Percentiles rank a stretch among this genome's conserved stretches.
Conservation (phyloP, 2,329 filamentous ascomycete genomes). For the Pseudocercospora vitis region DNA sequence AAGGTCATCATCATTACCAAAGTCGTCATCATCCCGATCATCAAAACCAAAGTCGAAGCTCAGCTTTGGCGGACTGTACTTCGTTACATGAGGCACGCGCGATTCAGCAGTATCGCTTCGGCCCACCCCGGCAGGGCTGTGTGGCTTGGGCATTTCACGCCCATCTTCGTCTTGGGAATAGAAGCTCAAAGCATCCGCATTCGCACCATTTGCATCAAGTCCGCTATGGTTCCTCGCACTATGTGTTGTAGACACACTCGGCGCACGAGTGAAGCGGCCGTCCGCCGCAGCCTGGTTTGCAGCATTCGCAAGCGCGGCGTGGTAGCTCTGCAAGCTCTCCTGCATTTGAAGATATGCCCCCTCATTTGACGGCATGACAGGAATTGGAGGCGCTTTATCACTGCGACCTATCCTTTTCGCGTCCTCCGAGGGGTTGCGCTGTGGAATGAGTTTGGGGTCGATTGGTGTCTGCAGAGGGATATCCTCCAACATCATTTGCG, state of each 20-base stretch:
- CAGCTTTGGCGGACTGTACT: conserved; percentile 33
- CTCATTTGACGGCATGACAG: conserved; percentile 43
- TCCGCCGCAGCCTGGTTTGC: conserved; percentile 73
- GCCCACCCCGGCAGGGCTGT: conserved; percentile 9
- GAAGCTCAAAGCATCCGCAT: conserved; percentile 20
- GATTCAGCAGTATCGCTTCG: conserved; percentile 21
- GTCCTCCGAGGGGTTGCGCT: conserved; percentile 37
- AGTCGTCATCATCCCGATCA: conserved; percentile 62
- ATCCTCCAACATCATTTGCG: conserved; percentile 35
- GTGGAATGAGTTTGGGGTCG: conserved; percentile 35
- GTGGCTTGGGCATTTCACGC: conserved; percentile 16
- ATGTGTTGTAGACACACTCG: conserved; percentile 24
- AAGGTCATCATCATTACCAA: conserved; percentile 71
- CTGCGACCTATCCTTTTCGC: conserved; percentile 36
- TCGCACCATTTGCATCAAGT: not conserved
- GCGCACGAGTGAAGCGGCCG: conserved; percentile 67
- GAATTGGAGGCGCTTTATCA: conserved; percentile 53
- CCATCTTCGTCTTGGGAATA: conserved; percentile 26
- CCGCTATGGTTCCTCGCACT: conserved; percentile 8
- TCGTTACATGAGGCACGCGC: conserved; percentile 18
- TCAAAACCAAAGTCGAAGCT: conserved; percentile 45
- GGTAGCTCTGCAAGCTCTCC: conserved; percentile 68
- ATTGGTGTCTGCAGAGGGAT: conserved; percentile 30
- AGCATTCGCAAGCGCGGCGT: conserved; percentile 79
- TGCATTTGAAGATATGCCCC: conserved; percentile 46